Evolutionary conservation across 1,284 basidiomycete species (phyloP).

Genomic region (Fomitiporia mediterranea): DNA sequence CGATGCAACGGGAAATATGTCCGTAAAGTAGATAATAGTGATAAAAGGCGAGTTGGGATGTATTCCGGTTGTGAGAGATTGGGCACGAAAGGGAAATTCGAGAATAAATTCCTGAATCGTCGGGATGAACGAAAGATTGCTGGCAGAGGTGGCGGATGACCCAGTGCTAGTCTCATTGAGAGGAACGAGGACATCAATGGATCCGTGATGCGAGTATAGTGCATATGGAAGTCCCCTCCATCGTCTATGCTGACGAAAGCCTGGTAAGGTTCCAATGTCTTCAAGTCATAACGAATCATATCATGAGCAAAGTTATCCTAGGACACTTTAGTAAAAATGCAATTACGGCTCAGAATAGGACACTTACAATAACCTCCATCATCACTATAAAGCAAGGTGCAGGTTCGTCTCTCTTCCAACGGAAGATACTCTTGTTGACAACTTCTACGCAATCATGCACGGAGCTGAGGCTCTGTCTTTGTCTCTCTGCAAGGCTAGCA

Average conservation of each 20-base stretch:
- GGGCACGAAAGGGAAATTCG: constrained; percentile 79
- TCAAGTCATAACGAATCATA: constrained; percentile 83
- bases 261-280: constrained; percentile 78
- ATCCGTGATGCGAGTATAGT: constrained; percentile 85
- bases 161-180: constrained; percentile 52
- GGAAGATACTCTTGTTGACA: constrained; percentile 81
- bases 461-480: constrained; percentile 53
- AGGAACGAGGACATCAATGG: constrained; percentile 77
- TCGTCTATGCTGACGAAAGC: constrained; percentile 79
- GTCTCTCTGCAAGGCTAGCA: constrained; percentile 68
- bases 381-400: constrained; percentile 92
- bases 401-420: constrained; percentile 73
- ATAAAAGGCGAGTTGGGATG: constrained; percentile 89
- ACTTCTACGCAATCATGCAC: constrained; percentile 67
- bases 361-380: constrained; percentile 87
- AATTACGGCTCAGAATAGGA: neutral
- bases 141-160: constrained; percentile 51
- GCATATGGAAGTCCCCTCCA: constrained; percentile 79
- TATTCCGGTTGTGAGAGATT: constrained; percentile 91
- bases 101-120: constrained; percentile 57
- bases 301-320: constrained; percentile 98
- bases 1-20: constrained; percentile 87
- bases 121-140: constrained; percentile 54
- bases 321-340: constrained; percentile 6
- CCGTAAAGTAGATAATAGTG: constrained; percentile 80